A percentile compares a stretch with the other conserved stretches of the same genome.
Evolutionary conservation across 2,329 filamentous ascomycete genomes (phyloP).

Genomic region (Tolypocladium sp.): DNA sequence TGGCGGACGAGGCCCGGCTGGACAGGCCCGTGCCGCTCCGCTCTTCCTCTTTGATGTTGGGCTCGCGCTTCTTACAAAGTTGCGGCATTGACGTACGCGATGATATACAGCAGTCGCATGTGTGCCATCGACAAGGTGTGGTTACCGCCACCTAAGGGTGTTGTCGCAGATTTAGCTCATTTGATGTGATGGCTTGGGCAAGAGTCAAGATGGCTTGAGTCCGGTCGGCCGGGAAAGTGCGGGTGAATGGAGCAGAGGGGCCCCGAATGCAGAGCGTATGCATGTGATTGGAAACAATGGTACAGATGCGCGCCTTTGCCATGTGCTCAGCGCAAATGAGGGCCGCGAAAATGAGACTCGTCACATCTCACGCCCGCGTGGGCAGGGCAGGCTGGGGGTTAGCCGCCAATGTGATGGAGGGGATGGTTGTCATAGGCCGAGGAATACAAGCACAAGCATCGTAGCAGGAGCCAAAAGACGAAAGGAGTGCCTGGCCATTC

Average conservation of each 20-base stretch:
- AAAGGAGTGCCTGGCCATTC: not conserved
- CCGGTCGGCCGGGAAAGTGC: not conserved
- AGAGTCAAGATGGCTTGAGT: not conserved
- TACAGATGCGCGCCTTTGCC: not conserved
- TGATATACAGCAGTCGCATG: not conserved
- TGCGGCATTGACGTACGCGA: not conserved
- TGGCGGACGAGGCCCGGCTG: no score
- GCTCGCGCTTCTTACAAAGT: not conserved
- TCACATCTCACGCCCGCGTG: constrained; percentile 1
- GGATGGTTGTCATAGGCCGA: not conserved
- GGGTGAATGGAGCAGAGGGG: not conserved
- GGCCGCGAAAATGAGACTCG: not conserved
- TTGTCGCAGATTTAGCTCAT: not conserved
- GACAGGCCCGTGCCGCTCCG: not conserved
- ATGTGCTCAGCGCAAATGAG: not conserved
- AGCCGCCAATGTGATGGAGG: not conserved
- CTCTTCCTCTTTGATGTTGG: not conserved
- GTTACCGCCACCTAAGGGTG: not conserved
- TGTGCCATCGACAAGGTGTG: not conserved
- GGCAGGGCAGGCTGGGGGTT: not conserved
- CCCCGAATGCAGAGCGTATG: not conserved
- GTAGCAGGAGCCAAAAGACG: not conserved
- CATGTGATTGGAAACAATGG: not conserved
- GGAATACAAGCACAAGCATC: not conserved
- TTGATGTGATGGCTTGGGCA: not conserved